These are phyloP conservation scores for Amanita exitialis DNA, from an alignment of 768 basidiomycete species.

Conservation along the genomic window DNA sequence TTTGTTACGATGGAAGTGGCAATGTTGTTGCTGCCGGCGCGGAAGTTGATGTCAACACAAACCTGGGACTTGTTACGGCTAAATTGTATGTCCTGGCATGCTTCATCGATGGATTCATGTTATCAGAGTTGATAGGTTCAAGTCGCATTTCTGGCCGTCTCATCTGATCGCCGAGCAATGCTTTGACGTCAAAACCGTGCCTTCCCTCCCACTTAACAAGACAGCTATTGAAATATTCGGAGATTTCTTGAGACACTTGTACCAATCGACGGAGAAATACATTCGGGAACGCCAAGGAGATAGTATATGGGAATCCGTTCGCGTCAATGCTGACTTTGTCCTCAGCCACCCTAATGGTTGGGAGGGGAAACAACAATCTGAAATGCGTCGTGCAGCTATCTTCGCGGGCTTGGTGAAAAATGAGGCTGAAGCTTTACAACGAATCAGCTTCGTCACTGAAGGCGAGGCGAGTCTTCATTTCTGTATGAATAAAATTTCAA, in stretches of 20 bases:
- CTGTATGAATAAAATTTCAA: slow-evolving; percentile 32
- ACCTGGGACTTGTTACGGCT: neutral
- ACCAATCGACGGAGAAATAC: no score
- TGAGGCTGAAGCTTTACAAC: slow-evolving; percentile 20
- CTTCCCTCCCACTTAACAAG: no score
- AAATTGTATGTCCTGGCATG: neutral
- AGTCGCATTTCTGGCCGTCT: no score
- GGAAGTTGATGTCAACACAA: neutral
- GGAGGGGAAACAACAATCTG: slow-evolving; percentile 39
- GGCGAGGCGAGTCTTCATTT: no score
- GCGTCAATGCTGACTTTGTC: slow-evolving; percentile 30
- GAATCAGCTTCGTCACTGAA: slow-evolving; percentile 42
- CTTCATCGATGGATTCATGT: no score
- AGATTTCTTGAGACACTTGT: no score
- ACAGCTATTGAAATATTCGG: no score
- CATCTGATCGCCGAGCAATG: no score
- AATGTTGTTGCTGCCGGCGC: neutral
- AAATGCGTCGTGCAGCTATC: slow-evolving; percentile 37
- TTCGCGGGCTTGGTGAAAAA: slow-evolving; percentile 31
- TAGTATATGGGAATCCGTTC: slow-evolving; percentile 28
- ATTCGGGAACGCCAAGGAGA: no score
- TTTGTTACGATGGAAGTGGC: slow-evolving; percentile 1
- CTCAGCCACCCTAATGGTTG: no score
- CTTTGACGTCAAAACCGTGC: no score
- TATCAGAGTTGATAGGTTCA: no score